phyloP scores from a whole-genome alignment of 257 asterid genomes.

The Jacaranda mimosifolia region DNA sequence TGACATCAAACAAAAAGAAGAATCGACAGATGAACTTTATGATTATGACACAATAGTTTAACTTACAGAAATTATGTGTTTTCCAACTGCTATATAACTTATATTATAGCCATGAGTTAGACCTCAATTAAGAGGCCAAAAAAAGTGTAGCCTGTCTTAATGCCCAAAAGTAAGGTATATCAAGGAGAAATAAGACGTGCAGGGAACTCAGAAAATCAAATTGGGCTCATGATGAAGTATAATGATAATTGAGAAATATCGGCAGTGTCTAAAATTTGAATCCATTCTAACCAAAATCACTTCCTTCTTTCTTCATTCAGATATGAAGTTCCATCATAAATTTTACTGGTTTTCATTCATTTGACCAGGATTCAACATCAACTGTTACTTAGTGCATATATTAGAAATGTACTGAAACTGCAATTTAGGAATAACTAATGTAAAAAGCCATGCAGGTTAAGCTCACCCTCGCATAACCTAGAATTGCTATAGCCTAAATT shows the following conservation, averaged over 20 bases:
- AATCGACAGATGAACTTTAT: not conserved
- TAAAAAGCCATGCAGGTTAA: not conserved
- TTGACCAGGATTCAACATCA: not conserved
- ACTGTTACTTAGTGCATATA: slow-evolving; percentile 14
- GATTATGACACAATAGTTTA: slow-evolving; percentile 2
- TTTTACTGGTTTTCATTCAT: slow-evolving; percentile 10
- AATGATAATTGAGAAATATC: not conserved
- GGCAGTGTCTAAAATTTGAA: not conserved
- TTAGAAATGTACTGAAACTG: slow-evolving; percentile 1
- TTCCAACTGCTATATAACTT: not conserved
- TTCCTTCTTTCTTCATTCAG: slow-evolving; percentile 4
- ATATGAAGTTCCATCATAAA: not conserved
- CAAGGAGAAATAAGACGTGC: not conserved
- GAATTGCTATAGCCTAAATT: slow-evolving; percentile 2
- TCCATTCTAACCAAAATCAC: not conserved
- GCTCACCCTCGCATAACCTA: slow-evolving; percentile 12
- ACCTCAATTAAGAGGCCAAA: not conserved
- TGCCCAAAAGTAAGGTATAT: not conserved
- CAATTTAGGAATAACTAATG: slow-evolving; percentile 9
- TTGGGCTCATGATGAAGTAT: not conserved
- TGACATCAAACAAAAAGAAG: slow-evolving; percentile 8
- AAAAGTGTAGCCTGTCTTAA: not conserved
- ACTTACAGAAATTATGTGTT: not conserved
- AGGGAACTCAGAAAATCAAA: not conserved
- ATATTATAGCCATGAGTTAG: slow-evolving; percentile 5